Conservation (phyloP, 2,329 filamentous ascomycete genomes). For the Alternaria burnsii region DNA sequence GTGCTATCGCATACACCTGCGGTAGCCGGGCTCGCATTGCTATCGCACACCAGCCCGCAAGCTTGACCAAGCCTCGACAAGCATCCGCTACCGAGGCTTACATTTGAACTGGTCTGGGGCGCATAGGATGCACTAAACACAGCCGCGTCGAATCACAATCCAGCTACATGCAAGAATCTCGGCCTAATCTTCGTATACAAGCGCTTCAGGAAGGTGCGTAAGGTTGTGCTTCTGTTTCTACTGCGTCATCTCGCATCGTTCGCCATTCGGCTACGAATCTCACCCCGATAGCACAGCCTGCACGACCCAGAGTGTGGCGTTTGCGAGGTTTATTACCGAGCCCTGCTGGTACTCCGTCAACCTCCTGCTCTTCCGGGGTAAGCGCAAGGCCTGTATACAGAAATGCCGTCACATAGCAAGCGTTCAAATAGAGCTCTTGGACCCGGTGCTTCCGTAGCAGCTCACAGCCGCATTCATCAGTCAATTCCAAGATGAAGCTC, state of each 20-base stretch:
- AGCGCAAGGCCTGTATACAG: constrained; percentile 18
- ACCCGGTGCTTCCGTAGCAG: neutral
- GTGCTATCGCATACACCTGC: neutral
- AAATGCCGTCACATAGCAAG: constrained; percentile 20
- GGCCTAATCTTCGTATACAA: constrained; percentile 3
- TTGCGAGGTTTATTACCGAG: constrained; percentile 6
- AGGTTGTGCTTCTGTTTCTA: neutral
- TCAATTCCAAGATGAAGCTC: constrained; percentile 44
- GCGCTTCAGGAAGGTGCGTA: constrained; percentile 27
- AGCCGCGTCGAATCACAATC: constrained; percentile 12
- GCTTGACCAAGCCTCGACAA: constrained; percentile 28
- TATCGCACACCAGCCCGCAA: neutral
- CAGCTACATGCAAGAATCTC: neutral
- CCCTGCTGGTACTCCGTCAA: neutral
- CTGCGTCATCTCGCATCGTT: constrained; percentile 19
- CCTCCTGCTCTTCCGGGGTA: constrained; percentile 31
- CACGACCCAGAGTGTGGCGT: constrained; percentile 3
- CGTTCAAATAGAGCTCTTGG: constrained; percentile 29
- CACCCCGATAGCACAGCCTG: constrained; percentile 12
- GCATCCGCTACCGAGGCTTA: constrained; percentile 26
- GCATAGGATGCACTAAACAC: constrained; percentile 4
- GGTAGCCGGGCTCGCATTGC: neutral
- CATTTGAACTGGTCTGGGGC: constrained; percentile 5
- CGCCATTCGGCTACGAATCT: constrained; percentile 4
- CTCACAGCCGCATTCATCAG: constrained; percentile 14